Evolutionary conservation across 352 stramenopile species (phyloP).

Genomic region (Poterioochromonas sp.): DNA sequence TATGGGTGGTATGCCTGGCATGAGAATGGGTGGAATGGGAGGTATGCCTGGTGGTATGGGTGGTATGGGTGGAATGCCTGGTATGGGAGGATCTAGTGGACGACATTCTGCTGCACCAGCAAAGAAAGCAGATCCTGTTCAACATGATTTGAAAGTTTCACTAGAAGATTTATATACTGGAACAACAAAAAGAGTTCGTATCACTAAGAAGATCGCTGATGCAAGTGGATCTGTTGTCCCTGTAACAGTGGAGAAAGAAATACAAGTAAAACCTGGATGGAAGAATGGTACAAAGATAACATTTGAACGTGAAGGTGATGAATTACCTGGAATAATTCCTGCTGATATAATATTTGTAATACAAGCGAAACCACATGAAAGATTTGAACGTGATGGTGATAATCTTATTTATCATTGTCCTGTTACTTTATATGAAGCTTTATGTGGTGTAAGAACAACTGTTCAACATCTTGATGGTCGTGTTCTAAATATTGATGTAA

Average conservation of each 20-base stretch:
- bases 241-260: constrained; percentile 62
- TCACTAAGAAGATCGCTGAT: constrained; percentile 57
- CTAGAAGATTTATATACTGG: constrained; percentile 78
- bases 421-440: constrained; percentile 13
- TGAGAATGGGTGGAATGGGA: neutral
- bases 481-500: neutral
- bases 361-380: constrained; percentile 49
- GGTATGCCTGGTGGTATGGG: constrained; percentile 21
- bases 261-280: constrained; percentile 83
- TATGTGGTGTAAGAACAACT: neutral
- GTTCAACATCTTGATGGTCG: constrained; percentile 12
- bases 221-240: constrained; percentile 51
- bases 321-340: constrained; percentile 52
- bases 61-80: constrained; percentile 12
- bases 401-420: constrained; percentile 49
- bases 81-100: neutral
- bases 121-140: neutral
- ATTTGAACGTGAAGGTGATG: constrained; percentile 56
- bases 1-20: neutral
- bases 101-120: neutral
- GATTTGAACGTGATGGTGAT: constrained; percentile 51
- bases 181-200: constrained; percentile 63
- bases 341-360: constrained; percentile 60
- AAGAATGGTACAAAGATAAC: constrained; percentile 75
- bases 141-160: constrained; percentile 47